A percentile compares a stretch with the other conserved stretches of the same genome.
Conservation (phyloP, 2,329 filamentous ascomycete genomes). For the Westerdykella ornata region DNA sequence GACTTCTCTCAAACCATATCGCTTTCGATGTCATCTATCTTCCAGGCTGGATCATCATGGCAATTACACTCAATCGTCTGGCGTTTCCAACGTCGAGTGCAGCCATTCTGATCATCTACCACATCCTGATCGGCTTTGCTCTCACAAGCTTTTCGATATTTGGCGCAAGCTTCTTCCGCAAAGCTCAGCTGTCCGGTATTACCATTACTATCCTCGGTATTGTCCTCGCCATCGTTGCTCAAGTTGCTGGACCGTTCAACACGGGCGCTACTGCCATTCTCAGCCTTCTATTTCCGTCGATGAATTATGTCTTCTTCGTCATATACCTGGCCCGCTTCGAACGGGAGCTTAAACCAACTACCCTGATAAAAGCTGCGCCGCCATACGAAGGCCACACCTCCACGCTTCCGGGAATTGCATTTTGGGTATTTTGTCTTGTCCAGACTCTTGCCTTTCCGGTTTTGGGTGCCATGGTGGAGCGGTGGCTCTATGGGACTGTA, state of each 20-base stretch:
- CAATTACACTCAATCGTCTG: constrained; percentile 56
- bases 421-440: constrained; percentile 70
- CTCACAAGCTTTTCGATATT: constrained; percentile 75
- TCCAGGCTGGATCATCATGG: constrained; percentile 75
- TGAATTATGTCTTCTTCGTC: constrained; percentile 80
- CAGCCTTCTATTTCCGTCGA: constrained; percentile 73
- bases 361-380: constrained; percentile 58
- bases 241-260: constrained; percentile 58
- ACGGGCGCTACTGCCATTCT: constrained; percentile 62
- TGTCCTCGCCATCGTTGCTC: constrained; percentile 73
- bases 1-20: constrained; percentile 72
- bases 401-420: constrained; percentile 62
- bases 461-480: constrained; percentile 67
- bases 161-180: constrained; percentile 76
- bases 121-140: constrained; percentile 68
- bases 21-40: constrained; percentile 74
- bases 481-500: constrained; percentile 66
- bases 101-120: constrained; percentile 51
- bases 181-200: constrained; percentile 81
- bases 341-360: constrained; percentile 51
- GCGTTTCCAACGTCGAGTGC: constrained; percentile 46
- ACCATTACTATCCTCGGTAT: constrained; percentile 65
- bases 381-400: constrained; percentile 43
- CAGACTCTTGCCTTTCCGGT: constrained; percentile 75
- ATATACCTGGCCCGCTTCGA: constrained; percentile 74